These are phyloP conservation scores for Ceratocystis alfenasii DNA, from an alignment of 2,329 filamentous ascomycete species.

Conservation along the genomic window DNA sequence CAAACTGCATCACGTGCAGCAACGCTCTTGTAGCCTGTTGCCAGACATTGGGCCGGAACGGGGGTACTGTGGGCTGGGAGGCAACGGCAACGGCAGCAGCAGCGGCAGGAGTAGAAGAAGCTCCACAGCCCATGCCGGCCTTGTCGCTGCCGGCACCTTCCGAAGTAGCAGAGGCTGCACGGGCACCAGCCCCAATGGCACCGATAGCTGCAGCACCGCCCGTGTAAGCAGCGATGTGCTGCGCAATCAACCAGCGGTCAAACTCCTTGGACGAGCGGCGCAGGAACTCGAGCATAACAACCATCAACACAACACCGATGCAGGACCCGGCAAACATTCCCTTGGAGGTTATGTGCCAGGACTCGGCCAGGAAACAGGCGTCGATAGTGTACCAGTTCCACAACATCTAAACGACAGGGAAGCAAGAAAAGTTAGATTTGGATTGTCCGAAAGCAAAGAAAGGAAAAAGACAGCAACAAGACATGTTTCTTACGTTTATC, in stretches of 20 bases:
- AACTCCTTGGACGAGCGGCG: slow-evolving; percentile 61
- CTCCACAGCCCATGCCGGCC: background rate
- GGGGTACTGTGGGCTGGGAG: slow-evolving; percentile 24
- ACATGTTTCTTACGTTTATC: slow-evolving; percentile 4
- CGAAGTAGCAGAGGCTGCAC: slow-evolving; percentile 21
- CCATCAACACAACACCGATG: slow-evolving; percentile 64
- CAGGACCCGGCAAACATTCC: slow-evolving; percentile 71
- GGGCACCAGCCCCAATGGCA: slow-evolving; percentile 21
- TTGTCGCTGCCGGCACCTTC: slow-evolving; percentile 19
- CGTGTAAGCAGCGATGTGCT: slow-evolving; percentile 29
- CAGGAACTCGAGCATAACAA: slow-evolving; percentile 58
- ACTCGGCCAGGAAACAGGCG: slow-evolving; percentile 56
- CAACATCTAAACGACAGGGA: slow-evolving; percentile 47
- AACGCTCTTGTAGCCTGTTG: slow-evolving; percentile 57
- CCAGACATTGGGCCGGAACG: slow-evolving; percentile 45
- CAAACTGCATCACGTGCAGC: slow-evolving; percentile 60
- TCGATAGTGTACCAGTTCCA: slow-evolving; percentile 70
- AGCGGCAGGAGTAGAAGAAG: background rate
- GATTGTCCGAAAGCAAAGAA: slow-evolving; percentile 30
- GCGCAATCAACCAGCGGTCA: slow-evolving; percentile 51
- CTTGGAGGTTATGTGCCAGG: slow-evolving; percentile 57
- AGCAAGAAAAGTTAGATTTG: slow-evolving; percentile 31
- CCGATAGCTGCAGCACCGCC: slow-evolving; percentile 22
- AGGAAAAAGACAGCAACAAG: background rate
- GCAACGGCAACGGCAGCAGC: background rate